Conservation (phyloP, 495 filamentous ascomycete species). For the Aspergillus coremiiformis region DNA sequence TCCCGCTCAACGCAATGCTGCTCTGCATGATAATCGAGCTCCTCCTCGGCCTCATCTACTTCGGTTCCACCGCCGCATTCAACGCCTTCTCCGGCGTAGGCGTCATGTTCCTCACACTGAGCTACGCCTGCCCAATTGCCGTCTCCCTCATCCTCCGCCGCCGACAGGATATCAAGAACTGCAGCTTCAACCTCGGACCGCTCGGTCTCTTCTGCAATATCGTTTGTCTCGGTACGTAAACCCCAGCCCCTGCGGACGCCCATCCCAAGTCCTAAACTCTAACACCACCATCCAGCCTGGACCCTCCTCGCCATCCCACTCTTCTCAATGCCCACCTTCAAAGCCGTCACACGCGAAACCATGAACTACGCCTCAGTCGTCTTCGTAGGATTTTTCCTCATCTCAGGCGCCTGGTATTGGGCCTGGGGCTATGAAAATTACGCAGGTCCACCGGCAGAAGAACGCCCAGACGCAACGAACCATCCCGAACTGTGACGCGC, state of each 20-base stretch:
- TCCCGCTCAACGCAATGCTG: slow-evolving; percentile 42
- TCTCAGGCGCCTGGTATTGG: slow-evolving; percentile 52
- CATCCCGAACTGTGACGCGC: too few relatives aligned
- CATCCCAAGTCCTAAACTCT: too few relatives aligned
- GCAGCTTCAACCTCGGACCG: slow-evolving; percentile 47
- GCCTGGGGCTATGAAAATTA: slow-evolving; percentile 46
- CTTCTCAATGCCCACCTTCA: slow-evolving; percentile 36
- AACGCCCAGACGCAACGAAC: neutral
- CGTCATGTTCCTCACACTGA: slow-evolving; percentile 47
- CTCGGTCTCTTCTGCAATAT: slow-evolving; percentile 48
- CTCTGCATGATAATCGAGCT: slow-evolving; percentile 44
- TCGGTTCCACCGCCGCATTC: slow-evolving; percentile 47
- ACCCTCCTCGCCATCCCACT: slow-evolving; percentile 47
- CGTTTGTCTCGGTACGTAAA: slow-evolving; percentile 42
- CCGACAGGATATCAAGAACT: slow-evolving; percentile 32
- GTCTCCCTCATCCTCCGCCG: slow-evolving; percentile 42
- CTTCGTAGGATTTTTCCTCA: slow-evolving; percentile 47
- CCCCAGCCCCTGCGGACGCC: too few relatives aligned
- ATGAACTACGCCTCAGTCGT: slow-evolving; percentile 54
- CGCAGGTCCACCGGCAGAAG: slow-evolving; percentile 17
- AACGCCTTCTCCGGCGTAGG: slow-evolving; percentile 52
- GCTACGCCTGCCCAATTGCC: slow-evolving; percentile 46
- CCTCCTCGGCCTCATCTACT: slow-evolving; percentile 49
- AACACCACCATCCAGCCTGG: slow-evolving; percentile 36
- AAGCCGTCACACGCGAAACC: slow-evolving; percentile 25